These are phyloP conservation scores for Verticillium longisporum DNA, from an alignment of 2,329 filamentous ascomycete species.

Conservation along the genomic window DNA sequence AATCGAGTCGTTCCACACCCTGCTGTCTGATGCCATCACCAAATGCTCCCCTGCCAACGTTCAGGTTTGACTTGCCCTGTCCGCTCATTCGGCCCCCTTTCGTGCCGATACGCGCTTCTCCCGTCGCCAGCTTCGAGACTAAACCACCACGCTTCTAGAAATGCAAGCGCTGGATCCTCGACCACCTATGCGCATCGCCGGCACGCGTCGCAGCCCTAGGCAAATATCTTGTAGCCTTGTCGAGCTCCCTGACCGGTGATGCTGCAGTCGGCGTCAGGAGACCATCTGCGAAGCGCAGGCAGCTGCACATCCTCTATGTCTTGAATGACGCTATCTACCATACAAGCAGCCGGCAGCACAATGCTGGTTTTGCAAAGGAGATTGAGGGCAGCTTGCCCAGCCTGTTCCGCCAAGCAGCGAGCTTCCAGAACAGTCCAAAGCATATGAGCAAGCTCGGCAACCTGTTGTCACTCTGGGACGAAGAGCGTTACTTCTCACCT, in stretches of 20 bases:
- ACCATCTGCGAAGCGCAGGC: conserved; percentile 58
- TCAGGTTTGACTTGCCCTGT: conserved; percentile 63
- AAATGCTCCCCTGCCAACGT: conserved; percentile 75
- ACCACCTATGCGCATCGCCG: conserved; percentile 61
- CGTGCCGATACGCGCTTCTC: conserved; percentile 6
- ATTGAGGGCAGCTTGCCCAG: conserved; percentile 53
- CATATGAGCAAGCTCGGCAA: conserved; percentile 57
- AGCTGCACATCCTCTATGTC: conserved; percentile 71
- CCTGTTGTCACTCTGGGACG: conserved; percentile 65
- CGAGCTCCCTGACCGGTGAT: conserved; percentile 43
- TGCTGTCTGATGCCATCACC: conserved; percentile 57
- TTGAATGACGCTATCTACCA: conserved; percentile 75
- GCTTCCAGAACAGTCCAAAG: conserved; percentile 55
- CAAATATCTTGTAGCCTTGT: conserved; percentile 68
- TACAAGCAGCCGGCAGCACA: conserved; percentile 42
- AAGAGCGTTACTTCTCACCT: conserved; percentile 53
- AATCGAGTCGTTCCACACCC: conserved; percentile 61
- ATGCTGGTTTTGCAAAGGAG: conserved; percentile 44
- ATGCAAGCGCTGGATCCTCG: conserved; percentile 81
- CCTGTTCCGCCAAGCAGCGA: conserved; percentile 53
- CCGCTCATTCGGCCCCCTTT: not conserved
- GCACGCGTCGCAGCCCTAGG: conserved; percentile 60
- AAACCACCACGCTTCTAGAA: conserved; percentile 50
- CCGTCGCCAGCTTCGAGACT: conserved; percentile 16
- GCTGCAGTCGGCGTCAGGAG: conserved; percentile 6